A percentile compares a stretch with the other conserved stretches of the same genome.
phyloP scores from a whole-genome alignment of 2,329 filamentous ascomycete species.

The Cercospora canescens region DNA sequence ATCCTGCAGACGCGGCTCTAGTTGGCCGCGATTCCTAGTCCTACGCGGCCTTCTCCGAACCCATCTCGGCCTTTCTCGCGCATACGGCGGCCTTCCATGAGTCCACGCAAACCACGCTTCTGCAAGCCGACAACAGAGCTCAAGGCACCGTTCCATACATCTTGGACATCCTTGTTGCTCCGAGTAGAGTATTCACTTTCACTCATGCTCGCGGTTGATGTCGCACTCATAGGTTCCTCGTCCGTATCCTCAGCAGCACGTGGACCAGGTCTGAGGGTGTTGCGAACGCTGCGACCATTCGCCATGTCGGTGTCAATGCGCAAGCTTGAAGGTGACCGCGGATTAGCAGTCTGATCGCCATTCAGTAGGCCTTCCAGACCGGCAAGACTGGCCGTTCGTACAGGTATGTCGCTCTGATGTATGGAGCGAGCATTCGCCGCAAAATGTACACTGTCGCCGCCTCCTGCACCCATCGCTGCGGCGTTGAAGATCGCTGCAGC shows the following conservation, averaged over 20 bases:
- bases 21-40: conserved; percentile 36
- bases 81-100: conserved; percentile 93
- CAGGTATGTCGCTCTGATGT: conserved; percentile 39
- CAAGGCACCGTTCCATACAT: conserved; percentile 78
- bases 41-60: conserved; percentile 33
- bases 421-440: conserved; percentile 39
- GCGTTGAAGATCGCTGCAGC: conserved; percentile 98
- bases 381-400: conserved; percentile 52
- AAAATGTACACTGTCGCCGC: conserved; percentile 78
- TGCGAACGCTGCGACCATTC: conserved; percentile 38
- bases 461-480: conserved; percentile 94
- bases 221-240: conserved; percentile 40
- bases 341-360: conserved; percentile 36
- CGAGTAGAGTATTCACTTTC: conserved; percentile 34
- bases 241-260: conserved; percentile 35
- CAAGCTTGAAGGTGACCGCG: conserved; percentile 34
- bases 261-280: conserved; percentile 37
- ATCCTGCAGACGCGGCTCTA: not conserved
- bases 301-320: conserved; percentile 54
- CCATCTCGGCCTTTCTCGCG: conserved; percentile 62
- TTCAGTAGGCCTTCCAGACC: conserved; percentile 45
- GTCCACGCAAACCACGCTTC: conserved; percentile 83
- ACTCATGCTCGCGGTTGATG: conserved; percentile 35
- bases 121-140: conserved; percentile 93
- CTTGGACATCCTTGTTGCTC: conserved; percentile 51